Conservation (phyloP, 1,284 basidiomycete species). For the Ustanciosporium gigantosporum region DNA sequence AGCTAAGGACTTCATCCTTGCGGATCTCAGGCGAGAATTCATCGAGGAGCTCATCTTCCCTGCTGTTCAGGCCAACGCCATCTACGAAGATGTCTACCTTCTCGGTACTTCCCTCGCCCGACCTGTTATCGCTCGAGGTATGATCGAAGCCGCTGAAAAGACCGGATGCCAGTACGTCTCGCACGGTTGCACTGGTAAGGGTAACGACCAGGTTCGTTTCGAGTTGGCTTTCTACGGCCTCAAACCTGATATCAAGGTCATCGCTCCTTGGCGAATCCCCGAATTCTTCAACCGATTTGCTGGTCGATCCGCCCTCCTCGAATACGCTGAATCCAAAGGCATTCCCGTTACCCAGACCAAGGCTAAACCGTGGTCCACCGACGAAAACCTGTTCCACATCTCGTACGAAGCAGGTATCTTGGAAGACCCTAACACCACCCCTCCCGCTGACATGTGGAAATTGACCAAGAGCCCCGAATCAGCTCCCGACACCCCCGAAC, state of each 20-base stretch:
- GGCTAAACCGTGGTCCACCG: constrained; percentile 96
- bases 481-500: constrained; percentile 80
- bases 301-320: constrained; percentile 87
- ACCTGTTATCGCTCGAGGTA: constrained; percentile 96
- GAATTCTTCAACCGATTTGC: constrained; percentile 98
- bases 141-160: constrained; percentile 89
- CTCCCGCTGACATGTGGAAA: constrained; percentile 99
- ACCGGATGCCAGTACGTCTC: constrained; percentile 77
- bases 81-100: constrained; percentile 99
- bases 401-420: constrained; percentile 99
- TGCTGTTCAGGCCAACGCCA: constrained; percentile 96
- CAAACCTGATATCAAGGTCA: constrained; percentile 97
- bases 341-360: constrained; percentile 95
- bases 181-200: constrained; percentile 98
- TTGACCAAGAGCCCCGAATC: constrained; percentile 82
- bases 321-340: constrained; percentile 82
- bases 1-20: constrained; percentile 91
- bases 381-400: constrained; percentile 98
- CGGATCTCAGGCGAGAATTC: constrained; percentile 93
- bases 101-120: constrained; percentile 96
- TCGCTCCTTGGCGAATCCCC: constrained; percentile 95
- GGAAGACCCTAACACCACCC: constrained; percentile 93
- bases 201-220: constrained; percentile 99
- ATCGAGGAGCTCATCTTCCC: constrained; percentile 94
- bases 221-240: constrained; percentile 99